phyloP scores from a whole-genome alignment of 768 basidiomycete species.

The Lanmaoa rubissima region DNA sequence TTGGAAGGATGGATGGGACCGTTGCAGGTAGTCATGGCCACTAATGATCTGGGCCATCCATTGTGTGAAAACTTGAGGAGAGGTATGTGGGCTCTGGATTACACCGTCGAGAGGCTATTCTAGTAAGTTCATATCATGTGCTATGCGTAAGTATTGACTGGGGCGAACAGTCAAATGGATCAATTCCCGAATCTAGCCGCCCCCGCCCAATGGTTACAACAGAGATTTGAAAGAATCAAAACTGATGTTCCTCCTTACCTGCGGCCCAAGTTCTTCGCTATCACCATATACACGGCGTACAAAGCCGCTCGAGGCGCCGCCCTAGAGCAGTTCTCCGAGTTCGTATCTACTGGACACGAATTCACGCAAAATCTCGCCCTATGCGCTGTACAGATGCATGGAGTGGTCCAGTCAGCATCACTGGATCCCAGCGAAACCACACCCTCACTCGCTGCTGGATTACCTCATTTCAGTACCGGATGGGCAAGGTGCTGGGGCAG shows the following conservation, averaged over 20 bases:
- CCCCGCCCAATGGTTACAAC: conserved; percentile 81
- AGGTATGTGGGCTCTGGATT: conserved; percentile 92
- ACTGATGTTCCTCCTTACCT: conserved; percentile 76
- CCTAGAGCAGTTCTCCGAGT: conserved; percentile 86
- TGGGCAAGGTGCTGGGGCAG: conserved; percentile 99
- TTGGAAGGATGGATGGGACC: conserved; percentile 97
- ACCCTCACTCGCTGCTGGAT: conserved; percentile 88
- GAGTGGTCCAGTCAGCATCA: conserved; percentile 86
- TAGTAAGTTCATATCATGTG: conserved; percentile 48
- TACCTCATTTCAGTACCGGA: conserved; percentile 88
- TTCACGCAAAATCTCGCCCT: conserved; percentile 92
- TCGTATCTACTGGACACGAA: conserved; percentile 77
- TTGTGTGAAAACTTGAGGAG: conserved; percentile 84
- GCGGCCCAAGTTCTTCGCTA: conserved; percentile 94
- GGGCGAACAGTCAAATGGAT: conserved; percentile 49
- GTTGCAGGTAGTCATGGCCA: conserved; percentile 76
- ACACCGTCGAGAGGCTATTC: conserved; percentile 65
- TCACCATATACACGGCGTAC: conserved; percentile 88
- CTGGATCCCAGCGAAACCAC: conserved; percentile 68
- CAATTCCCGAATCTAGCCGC: conserved; percentile 64
- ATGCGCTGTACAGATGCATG: conserved; percentile 87
- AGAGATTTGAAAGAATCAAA: conserved; percentile 84
- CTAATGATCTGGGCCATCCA: conserved; percentile 92
- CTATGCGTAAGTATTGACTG: conserved; percentile 12
- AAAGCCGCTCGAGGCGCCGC: conserved; percentile 83